Conservation (phyloP, 1,139 yeast genomes). For the Protomyces inouyei region DNA sequence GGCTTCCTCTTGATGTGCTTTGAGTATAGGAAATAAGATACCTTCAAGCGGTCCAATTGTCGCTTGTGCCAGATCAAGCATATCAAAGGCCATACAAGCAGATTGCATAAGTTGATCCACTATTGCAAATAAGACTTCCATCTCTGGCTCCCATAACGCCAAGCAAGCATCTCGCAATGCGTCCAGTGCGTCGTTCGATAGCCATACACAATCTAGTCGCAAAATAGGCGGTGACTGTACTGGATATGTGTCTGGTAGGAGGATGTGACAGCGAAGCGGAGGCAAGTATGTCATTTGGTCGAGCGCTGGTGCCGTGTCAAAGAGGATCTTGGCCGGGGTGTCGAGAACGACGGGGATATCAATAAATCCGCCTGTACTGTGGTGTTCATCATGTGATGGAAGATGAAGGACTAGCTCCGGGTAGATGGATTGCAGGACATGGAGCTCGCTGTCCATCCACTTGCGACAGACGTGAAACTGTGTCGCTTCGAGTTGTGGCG, state of each 20-base stretch:
- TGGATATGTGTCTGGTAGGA: slow-evolving; percentile 18
- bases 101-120: slow-evolving; percentile 4
- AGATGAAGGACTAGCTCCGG: slow-evolving; percentile 16
- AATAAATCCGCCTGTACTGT: not conserved
- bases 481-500: no score
- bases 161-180: not conserved
- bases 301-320: slow-evolving; percentile 1
- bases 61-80: not conserved
- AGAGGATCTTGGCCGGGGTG: not conserved
- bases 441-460: slow-evolving; percentile 38
- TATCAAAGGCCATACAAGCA: not conserved
- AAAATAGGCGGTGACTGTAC: slow-evolving; percentile 3
- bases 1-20: slow-evolving; percentile 5
- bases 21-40: not conserved
- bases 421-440: slow-evolving; percentile 30
- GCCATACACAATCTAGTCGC: slow-evolving; percentile 15
- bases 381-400: not conserved
- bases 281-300: slow-evolving; percentile 15
- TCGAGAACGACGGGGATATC: not conserved
- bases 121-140: slow-evolving; percentile 12
- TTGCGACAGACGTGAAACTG: not conserved
- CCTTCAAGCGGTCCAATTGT: not conserved
- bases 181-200: slow-evolving; percentile 3
- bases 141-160: slow-evolving; percentile 15
- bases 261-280: slow-evolving; percentile 1